These are phyloP conservation scores for Ceratocystis cacaofunesta DNA, from an alignment of 2,329 filamentous ascomycete genomes.

Conservation along the genomic window DNA sequence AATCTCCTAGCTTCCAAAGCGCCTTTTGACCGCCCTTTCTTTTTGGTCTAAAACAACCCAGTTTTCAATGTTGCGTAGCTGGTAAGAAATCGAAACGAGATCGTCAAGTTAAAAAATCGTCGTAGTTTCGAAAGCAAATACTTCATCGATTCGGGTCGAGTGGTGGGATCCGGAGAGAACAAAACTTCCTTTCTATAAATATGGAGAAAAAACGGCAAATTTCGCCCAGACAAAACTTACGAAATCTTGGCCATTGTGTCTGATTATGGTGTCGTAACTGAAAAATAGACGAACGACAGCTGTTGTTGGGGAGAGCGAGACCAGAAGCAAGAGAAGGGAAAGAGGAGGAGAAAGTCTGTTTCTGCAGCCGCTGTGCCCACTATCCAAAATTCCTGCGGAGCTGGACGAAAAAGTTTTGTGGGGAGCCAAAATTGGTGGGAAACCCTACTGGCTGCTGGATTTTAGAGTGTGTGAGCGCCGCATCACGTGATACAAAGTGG, in stretches of 20 bases:
- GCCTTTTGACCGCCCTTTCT: not conserved
- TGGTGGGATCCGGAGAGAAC: not conserved
- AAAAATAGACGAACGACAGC: slow-evolving; percentile 17
- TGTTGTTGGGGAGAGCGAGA: slow-evolving; percentile 15
- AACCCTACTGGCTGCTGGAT: slow-evolving; percentile 11
- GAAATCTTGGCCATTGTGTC: slow-evolving; percentile 49
- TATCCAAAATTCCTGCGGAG: slow-evolving; percentile 10
- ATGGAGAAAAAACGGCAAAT: slow-evolving; percentile 3
- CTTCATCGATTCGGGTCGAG: not conserved
- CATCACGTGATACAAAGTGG: not conserved
- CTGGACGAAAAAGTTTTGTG: slow-evolving; percentile 10
- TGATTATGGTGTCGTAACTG: slow-evolving; percentile 25
- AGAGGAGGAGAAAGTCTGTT: slow-evolving; percentile 10
- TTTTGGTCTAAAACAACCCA: no score
- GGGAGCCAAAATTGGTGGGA: slow-evolving; percentile 14
- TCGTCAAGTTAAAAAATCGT: not conserved
- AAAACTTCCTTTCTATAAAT: slow-evolving; percentile 1
- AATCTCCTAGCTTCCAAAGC: not conserved
- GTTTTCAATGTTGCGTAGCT: no score
- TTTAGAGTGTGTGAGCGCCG: slow-evolving; percentile 3
- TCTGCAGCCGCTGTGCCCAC: slow-evolving; percentile 10
- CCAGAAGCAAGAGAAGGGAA: slow-evolving; percentile 1
- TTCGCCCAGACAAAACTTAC: slow-evolving; percentile 31
- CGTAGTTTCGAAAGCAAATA: not conserved
- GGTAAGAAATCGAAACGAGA: not conserved